Evolutionary conservation across 2,329 filamentous ascomycete species (phyloP).

Genomic region (Stagonosporopsis chrysanthemi): DNA sequence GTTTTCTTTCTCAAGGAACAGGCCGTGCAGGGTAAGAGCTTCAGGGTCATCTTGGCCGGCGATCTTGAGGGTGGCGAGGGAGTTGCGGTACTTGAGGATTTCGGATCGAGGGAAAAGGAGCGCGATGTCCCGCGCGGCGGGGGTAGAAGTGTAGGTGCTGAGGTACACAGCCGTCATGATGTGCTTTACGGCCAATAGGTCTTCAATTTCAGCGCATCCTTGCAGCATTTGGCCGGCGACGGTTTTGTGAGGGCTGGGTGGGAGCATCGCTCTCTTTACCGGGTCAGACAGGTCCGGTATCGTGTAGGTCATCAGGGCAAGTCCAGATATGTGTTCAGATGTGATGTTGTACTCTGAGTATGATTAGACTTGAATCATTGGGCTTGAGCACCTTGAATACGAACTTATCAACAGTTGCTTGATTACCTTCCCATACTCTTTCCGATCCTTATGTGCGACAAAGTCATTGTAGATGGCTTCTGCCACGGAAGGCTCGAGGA

Average conservation of each 20-base stretch:
- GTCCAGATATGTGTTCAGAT: slow-evolving; percentile 33
- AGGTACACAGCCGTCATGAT: slow-evolving; percentile 38
- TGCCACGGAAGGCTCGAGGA: slow-evolving; percentile 24
- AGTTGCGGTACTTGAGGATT: slow-evolving; percentile 27
- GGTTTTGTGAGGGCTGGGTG: slow-evolving; percentile 35
- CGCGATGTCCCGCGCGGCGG: slow-evolving; percentile 24
- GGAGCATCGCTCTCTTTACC: slow-evolving; percentile 26
- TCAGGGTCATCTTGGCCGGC: slow-evolving; percentile 30
- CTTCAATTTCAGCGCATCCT: slow-evolving; percentile 39
- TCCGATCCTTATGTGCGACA: slow-evolving; percentile 26
- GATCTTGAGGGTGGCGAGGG: slow-evolving; percentile 27
- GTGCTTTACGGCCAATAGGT: slow-evolving; percentile 39
- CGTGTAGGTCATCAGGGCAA: slow-evolving; percentile 36
- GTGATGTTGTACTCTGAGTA: slow-evolving; percentile 33
- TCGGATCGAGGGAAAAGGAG: slow-evolving; percentile 29
- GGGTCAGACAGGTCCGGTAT: slow-evolving; percentile 37
- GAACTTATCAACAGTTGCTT: slow-evolving; percentile 11
- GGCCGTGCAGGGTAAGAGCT: slow-evolving; percentile 40
- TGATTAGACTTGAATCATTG: slow-evolving; percentile 12
- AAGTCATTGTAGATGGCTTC: slow-evolving; percentile 39
- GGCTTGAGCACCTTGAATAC: not conserved
- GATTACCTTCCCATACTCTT: slow-evolving; percentile 22
- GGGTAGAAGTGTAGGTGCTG: slow-evolving; percentile 16
- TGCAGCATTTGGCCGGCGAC: slow-evolving; percentile 33
- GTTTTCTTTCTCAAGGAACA: slow-evolving; percentile 40